Base-by-base conservation (phyloP, 2,329 filamentous ascomycete genomes). In the Colletotrichum gigasporum region DNA sequence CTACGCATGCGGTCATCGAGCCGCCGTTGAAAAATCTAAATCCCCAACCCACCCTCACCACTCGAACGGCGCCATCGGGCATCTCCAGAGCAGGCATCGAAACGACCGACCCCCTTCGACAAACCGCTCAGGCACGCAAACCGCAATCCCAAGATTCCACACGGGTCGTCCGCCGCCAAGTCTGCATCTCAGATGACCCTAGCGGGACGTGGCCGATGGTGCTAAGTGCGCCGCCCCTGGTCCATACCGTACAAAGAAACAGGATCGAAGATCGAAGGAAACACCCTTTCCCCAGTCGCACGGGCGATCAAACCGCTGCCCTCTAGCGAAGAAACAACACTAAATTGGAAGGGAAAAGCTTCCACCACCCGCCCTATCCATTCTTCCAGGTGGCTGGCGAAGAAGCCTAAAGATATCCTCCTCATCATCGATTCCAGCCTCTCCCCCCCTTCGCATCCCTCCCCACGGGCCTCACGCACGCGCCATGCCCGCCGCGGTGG, bases 61-160 rank as follows among this genome's bases (percentile, higher is more conserved):
- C n/a, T 18, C 45, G 45, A 44, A 18, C 14, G 30, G 28, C 34
- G n/a, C 26, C 26, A 26, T 47, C 30, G 26, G 14, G 16, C n/a
- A 22, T 42, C 32, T 32, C 8, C 22, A 61, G 26, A 44, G 34
- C 32, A n/a, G 10, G 14, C 5, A 14, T 41, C 41, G 41, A 58
- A 58, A 58, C 39, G n/a, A 28, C 18, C 24, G n/a, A 30, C 35
- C 16, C 12, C 28, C 20, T 41, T 42, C 12, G 14, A 14, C 14
- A 26, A 16, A 32, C 48, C 56, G 48, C 56, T 44, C 41, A 61
- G 62, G 16, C 42, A 65, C 37, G 62, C 41, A 44, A 10, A 52
- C 18, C 26, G 18, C 50, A n/a, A n/a, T n/a, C n/a, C n/a, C n/a
- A n/a, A n/a, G n/a, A 48, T 50, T 26, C 42, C 50, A 28, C 12